phyloP scores from a whole-genome alignment of 2,329 filamentous ascomycete species.

The Trichoderma sp. region DNA sequence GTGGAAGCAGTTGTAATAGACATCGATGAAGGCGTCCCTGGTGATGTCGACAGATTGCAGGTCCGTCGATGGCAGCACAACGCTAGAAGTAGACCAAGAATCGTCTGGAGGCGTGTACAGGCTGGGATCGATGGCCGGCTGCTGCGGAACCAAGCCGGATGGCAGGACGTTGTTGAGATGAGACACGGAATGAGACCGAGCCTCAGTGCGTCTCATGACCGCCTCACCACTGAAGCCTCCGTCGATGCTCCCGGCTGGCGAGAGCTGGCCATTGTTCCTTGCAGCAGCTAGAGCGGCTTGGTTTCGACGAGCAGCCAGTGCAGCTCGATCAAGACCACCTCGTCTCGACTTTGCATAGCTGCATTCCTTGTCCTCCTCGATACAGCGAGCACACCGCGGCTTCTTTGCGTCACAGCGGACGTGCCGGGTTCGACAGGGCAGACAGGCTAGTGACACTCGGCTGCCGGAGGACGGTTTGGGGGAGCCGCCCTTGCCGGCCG shows the following conservation, averaged over 20 bases:
- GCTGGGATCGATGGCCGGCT: not conserved
- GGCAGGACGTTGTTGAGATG: not conserved
- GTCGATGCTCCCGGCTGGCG: not conserved
- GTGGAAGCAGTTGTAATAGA: conserved; percentile 41
- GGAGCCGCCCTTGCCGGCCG: not conserved
- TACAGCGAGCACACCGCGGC: conserved; percentile 49
- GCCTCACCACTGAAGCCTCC: not conserved
- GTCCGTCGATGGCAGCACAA: not conserved
- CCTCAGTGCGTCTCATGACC: not conserved
- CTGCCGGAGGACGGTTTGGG: conserved; percentile 22
- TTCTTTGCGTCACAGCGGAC: conserved; percentile 54
- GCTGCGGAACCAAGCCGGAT: not conserved
- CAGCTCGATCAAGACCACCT: conserved; percentile 41
- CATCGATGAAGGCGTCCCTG: conserved; percentile 32
- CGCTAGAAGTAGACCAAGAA: not conserved
- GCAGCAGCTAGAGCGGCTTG: conserved; percentile 19
- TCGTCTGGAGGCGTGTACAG: conserved; percentile 18
- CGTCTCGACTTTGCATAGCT: conserved; percentile 53
- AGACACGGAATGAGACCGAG: not conserved
- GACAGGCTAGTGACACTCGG: conserved; percentile 45
- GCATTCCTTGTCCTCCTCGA: conserved; percentile 45
- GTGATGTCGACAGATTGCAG: conserved; percentile 9
- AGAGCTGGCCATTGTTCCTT: not conserved
- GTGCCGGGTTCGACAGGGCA: conserved; percentile 53
- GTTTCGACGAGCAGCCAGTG: conserved; percentile 34